Conservation (phyloP, 805 yeast species). For the Saturnispora ahearnii region DNA sequence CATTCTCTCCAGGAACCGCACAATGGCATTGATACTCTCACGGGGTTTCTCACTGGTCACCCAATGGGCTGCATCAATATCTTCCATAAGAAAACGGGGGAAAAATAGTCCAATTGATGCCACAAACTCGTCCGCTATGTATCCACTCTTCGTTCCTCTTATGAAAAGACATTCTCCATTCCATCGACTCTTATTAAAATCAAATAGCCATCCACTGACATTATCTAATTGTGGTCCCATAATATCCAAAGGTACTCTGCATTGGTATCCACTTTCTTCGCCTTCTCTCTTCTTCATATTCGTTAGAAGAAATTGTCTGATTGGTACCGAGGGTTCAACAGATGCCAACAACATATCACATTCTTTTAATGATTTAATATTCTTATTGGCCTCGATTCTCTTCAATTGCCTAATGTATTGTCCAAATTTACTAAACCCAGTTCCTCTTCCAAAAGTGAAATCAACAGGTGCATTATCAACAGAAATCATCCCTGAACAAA, state of each 20-base stretch:
- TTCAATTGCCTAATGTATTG: slow-evolving; percentile 57
- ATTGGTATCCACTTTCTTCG: slow-evolving; percentile 28
- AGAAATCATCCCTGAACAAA: slow-evolving; percentile 53
- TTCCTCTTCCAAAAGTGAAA: slow-evolving; percentile 33
- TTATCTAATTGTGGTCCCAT: slow-evolving; percentile 55
- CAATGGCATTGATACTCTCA: slow-evolving; percentile 56
- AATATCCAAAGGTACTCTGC: slow-evolving; percentile 65
- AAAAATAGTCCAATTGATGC: slow-evolving; percentile 67
- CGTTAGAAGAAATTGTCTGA: slow-evolving; percentile 72
- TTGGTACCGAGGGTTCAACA: slow-evolving; percentile 49
- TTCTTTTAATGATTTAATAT: slow-evolving; percentile 45
- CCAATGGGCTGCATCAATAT: slow-evolving; percentile 89
- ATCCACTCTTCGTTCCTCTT: slow-evolving; percentile 66
- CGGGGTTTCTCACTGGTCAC: slow-evolving; percentile 77
- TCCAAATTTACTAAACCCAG: slow-evolving; percentile 43
- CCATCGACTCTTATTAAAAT: slow-evolving; percentile 44
- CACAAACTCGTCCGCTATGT: slow-evolving; percentile 75
- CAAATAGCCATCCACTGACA: slow-evolving; percentile 73
- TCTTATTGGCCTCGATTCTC: slow-evolving; percentile 40
- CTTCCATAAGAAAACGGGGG: slow-evolving; percentile 67
- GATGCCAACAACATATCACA: slow-evolving; percentile 56
- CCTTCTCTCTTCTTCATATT: slow-evolving; percentile 44
- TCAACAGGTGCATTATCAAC: slow-evolving; percentile 90
- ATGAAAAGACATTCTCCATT: slow-evolving; percentile 69
- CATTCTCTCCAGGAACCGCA: slow-evolving; percentile 35